Base-by-base conservation (phyloP, 192 early-diverging fungal species). In the Gorgonomyces haynaldii region DNA sequence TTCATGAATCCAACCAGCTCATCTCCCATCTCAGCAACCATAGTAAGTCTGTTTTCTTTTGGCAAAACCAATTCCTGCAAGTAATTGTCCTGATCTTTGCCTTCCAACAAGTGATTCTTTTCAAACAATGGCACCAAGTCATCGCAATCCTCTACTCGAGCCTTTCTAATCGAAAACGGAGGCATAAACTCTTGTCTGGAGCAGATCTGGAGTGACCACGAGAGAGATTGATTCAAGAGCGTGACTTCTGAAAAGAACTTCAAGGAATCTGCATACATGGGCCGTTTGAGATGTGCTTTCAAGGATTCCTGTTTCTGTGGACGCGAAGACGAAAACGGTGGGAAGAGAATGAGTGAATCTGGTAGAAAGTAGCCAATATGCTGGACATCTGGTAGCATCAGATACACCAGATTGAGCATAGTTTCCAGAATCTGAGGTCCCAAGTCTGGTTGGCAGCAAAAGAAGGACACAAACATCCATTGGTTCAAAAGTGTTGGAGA, bases 91-190 rank as follows among this genome's bases (percentile, higher is more conserved):
- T 38, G 22, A 1, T 60, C 22, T 1, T 46, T 28, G 9, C 21
- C 21, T 15, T 60, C 24, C 8, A 58, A 19, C 25, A 58, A 34
- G 25, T 65, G 44, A 28, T 57, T 38, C 4, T 28, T 44, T 5
- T 60, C 35, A 6, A 69, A 38, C 9, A 78, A 66, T 4, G 75
- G 75, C 2, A 65, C 57, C 13, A 78, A 42, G 54, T 78, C 75
- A 53, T 78, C 75, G 42, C 67, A 71, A 52, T 78, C 75, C 45
- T 74, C 75, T 3, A 78, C 66, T 23, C 60, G 43, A 7, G 69
- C 71, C 24, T 45, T 61, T 35, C 75, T 17, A 8, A 78, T 57
- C 27, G 56, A 59, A 16, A 75, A 35, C 7, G 45, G 22, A 1
- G 68, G 72, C 8, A 61, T 23, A 15, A 78, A 52, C 17, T 65